Percentiles rank a stretch among this genome's conserved stretches.
phyloP scores from a whole-genome alignment of 2,329 filamentous ascomycete species.

The Apiospora marii region DNA sequence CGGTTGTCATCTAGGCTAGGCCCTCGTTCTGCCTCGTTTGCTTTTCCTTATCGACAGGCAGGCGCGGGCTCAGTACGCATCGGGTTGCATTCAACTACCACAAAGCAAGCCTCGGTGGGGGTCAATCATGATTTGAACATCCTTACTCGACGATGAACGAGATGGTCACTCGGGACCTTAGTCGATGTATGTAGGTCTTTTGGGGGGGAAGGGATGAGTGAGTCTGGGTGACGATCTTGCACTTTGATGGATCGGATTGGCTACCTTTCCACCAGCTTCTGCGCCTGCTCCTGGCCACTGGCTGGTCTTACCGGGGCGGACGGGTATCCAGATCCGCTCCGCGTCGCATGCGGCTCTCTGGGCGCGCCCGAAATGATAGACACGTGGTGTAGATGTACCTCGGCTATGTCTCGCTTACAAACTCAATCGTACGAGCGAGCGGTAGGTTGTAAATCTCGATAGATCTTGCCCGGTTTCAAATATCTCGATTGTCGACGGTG shows the following conservation, averaged over 20 bases:
- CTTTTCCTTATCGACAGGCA: not conserved
- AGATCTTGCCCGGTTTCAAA: constrained; percentile 8
- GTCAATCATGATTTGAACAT: not conserved
- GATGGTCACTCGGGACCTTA: not conserved
- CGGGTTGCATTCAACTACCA: not conserved
- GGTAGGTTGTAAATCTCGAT: not conserved
- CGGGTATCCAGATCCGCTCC: not conserved
- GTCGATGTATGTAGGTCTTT: not conserved
- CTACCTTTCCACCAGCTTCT: not conserved
- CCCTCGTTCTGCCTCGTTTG: not conserved
- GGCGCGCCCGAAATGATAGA: not conserved
- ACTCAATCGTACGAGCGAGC: not conserved
- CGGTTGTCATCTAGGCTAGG: too few relatives aligned
- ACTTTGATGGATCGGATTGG: not conserved
- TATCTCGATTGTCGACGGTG: constrained; percentile 4
- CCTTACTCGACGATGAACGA: not conserved
- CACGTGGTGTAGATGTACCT: not conserved
- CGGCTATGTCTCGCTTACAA: not conserved
- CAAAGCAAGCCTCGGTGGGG: constrained; percentile 1
- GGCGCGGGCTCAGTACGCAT: not conserved
- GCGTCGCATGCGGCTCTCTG: not conserved
- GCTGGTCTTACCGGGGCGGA: not conserved
- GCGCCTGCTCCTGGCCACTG: not conserved
- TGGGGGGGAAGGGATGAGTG: not conserved
- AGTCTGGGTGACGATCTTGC: not conserved